Conservation (phyloP, 2,329 filamentous ascomycete species). For the Botrytis medusae region DNA sequence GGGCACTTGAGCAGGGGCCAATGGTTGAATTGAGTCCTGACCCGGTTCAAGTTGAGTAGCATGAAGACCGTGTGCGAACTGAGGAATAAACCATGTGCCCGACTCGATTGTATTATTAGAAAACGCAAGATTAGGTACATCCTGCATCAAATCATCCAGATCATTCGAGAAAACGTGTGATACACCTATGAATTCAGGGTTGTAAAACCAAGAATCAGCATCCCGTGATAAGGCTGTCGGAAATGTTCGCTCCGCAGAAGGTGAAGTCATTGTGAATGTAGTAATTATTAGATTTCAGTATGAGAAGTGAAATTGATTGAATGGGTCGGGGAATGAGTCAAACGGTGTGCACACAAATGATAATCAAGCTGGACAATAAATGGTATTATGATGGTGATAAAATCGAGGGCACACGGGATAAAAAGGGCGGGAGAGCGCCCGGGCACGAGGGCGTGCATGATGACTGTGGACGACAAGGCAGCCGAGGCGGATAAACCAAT, state of each 20-base stretch:
- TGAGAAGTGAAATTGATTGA: not conserved
- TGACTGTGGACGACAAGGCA: not conserved
- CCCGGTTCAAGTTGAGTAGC: not conserved
- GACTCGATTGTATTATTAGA: not conserved
- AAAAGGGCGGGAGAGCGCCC: not conserved
- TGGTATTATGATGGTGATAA: not conserved
- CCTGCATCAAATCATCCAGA: not conserved
- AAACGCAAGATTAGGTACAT: not conserved
- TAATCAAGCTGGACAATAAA: not conserved
- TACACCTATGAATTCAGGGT: too few relatives aligned
- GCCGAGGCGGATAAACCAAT: not conserved
- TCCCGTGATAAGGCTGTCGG: not conserved
- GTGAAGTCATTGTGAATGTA: not conserved
- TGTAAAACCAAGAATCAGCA: not conserved
- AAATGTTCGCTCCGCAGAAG: not conserved
- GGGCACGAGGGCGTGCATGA: conserved; percentile 6
- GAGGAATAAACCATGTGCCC: too few relatives aligned
- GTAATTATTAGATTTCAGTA: not conserved
- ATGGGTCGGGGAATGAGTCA: not conserved
- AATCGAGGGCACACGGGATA: not conserved
- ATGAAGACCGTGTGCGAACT: not conserved
- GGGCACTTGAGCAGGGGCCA: too few relatives aligned
- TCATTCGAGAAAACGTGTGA: not conserved
- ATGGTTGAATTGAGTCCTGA: not conserved
- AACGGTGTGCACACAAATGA: not conserved